These are phyloP conservation scores for Eimeria mitis DNA, from an alignment of 169 alveolate genomes.

Conservation along the genomic window DNA sequence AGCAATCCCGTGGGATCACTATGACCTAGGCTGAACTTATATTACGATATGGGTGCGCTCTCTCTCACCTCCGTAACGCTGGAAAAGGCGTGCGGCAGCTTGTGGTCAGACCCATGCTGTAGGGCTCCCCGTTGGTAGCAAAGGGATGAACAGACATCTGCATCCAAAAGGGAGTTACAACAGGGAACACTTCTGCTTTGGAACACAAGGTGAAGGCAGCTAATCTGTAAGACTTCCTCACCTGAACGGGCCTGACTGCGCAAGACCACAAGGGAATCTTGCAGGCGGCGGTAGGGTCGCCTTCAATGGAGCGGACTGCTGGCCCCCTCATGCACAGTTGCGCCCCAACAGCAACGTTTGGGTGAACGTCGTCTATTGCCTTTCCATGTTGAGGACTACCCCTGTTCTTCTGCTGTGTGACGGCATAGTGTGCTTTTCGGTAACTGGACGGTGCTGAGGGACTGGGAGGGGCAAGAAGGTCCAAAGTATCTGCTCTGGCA, in stretches of 20 bases:
- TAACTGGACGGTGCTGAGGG: neutral
- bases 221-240: neutral
- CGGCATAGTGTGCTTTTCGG: constrained; percentile 11
- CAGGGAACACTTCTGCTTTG: neutral
- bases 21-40: neutral
- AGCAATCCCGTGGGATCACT: neutral
- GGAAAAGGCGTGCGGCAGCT: constrained; percentile 68
- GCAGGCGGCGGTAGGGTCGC: constrained; percentile 23
- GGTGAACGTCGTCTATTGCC: constrained; percentile 9
- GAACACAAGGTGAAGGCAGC: neutral
- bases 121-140: constrained; percentile 54
- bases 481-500: constrained; percentile 49
- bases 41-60: neutral
- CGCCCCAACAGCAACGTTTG: constrained; percentile 59
- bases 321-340: constrained; percentile 68
- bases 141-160: constrained; percentile 46
- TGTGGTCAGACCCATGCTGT: constrained; percentile 46
- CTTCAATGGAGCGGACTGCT: neutral
- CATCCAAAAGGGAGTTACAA: neutral
- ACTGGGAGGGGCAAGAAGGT: constrained; percentile 51
- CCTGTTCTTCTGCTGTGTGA: constrained; percentile 23
- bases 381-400: neutral
- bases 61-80: constrained; percentile 31
- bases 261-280: constrained; percentile 48
- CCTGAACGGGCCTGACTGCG: constrained; percentile 28